Conservation (phyloP, 179 eudicot genomes). For the Carnegiea gigantea region DNA sequence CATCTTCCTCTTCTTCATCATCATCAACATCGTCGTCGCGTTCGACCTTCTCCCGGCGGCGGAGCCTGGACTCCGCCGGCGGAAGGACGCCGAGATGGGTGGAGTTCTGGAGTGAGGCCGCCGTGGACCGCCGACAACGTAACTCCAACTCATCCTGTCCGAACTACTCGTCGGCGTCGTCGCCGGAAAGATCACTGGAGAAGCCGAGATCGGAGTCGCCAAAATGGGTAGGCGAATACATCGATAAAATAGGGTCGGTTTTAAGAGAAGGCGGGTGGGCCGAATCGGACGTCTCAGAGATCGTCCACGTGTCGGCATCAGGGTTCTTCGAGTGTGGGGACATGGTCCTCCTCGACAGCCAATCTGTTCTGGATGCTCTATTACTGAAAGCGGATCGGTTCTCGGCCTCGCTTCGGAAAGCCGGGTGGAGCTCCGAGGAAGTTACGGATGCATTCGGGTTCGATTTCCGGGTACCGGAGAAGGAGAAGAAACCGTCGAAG, state of each 20-base stretch:
- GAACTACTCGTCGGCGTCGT: constrained; percentile 34
- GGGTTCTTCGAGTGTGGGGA: constrained; percentile 81
- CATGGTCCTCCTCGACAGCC: constrained; percentile 72
- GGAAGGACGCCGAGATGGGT: constrained; percentile 73
- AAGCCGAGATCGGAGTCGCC: constrained; percentile 50
- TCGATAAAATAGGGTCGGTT: constrained; percentile 70
- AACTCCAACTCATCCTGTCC: constrained; percentile 50
- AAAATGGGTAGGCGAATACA: constrained; percentile 66
- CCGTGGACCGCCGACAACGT: constrained; percentile 48
- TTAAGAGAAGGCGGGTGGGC: constrained; percentile 76
- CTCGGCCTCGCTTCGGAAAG: constrained; percentile 63
- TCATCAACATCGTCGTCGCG: constrained; percentile 22
- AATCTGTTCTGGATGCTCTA: constrained; percentile 69
- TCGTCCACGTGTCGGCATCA: constrained; percentile 68
- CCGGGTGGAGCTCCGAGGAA: constrained; percentile 97
- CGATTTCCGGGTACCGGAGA: constrained; percentile 54
- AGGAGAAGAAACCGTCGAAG: constrained; percentile 54
- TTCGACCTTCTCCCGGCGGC: constrained; percentile 38
- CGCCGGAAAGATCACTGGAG: constrained; percentile 67
- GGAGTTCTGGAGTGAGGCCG: constrained; percentile 94
- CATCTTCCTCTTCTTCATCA: constrained; percentile 17
- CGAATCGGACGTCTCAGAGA: constrained; percentile 72
- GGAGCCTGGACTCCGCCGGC: constrained; percentile 34
- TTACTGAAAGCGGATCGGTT: constrained; percentile 72
- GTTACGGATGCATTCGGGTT: constrained; percentile 84